These are phyloP conservation scores for Metarhizium sp. DNA, from an alignment of 2,329 filamentous ascomycete genomes.

Conservation along the genomic window DNA sequence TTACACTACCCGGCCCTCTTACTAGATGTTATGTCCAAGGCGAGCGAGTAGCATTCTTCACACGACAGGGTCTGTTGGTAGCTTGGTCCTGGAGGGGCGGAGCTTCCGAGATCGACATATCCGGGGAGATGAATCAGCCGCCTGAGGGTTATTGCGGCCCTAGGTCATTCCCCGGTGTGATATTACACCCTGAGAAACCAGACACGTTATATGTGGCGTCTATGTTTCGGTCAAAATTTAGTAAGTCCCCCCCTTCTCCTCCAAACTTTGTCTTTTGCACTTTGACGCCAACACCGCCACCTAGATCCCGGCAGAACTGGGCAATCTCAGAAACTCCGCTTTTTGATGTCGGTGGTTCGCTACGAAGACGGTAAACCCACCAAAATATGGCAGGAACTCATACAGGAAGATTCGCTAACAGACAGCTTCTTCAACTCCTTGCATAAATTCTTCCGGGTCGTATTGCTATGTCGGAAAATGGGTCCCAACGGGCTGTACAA, in stretches of 20 bases:
- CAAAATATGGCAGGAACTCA: not conserved
- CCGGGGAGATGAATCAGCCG: not conserved
- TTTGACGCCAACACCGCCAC: not conserved
- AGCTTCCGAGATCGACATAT: constrained; percentile 10
- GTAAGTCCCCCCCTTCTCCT: not conserved
- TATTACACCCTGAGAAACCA: constrained; percentile 1
- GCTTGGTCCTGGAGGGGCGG: constrained; percentile 13
- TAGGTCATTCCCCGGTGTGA: not conserved
- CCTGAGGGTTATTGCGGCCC: not conserved
- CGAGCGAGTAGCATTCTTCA: constrained; percentile 12
- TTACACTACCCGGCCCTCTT: constrained; percentile 12
- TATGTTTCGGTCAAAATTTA: not conserved
- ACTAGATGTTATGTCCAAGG: constrained; percentile 10
- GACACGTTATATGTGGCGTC: not conserved
- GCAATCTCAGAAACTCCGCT: not conserved
- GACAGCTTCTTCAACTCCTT: no score
- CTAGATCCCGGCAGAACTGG: not conserved
- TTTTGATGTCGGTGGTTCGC: constrained; percentile 2
- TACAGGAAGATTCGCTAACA: not conserved
- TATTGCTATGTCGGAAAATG: constrained; percentile 2
- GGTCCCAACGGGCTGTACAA: constrained; percentile 2
- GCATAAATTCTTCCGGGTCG: not conserved
- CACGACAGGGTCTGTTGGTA: constrained; percentile 12
- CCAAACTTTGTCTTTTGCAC: not conserved
- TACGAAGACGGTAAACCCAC: not conserved